These are phyloP conservation scores for Peronospora destructor DNA, from an alignment of 352 stramenopile genomes.

Conservation along the genomic window DNA sequence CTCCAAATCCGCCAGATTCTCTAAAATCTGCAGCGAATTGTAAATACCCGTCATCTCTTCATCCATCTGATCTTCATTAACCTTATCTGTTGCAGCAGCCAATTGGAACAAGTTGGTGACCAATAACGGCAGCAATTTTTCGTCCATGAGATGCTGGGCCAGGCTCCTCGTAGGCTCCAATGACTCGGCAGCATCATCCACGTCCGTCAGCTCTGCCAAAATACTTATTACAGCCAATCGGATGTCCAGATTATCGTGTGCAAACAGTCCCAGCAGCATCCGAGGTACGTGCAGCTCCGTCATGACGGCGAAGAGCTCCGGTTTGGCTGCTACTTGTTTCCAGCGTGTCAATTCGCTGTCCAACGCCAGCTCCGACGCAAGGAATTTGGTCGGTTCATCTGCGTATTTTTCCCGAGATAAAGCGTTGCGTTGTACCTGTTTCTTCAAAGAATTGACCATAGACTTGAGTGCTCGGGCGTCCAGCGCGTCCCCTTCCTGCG, in stretches of 20 bases:
- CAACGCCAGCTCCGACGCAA: slow-evolving; percentile 75
- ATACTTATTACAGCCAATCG: slow-evolving; percentile 46
- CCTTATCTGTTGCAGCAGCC: slow-evolving; percentile 9
- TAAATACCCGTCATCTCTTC: slow-evolving; percentile 70
- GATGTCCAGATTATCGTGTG: slow-evolving; percentile 81
- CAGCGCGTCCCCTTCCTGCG: slow-evolving; percentile 42
- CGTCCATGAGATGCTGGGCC: slow-evolving; percentile 48
- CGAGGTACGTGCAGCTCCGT: slow-evolving; percentile 57
- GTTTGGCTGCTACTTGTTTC: slow-evolving; percentile 52
- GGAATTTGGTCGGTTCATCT: slow-evolving; percentile 71
- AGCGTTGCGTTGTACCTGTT: slow-evolving; percentile 71
- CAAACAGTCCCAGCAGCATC: slow-evolving; percentile 66
- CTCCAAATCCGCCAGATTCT: slow-evolving; percentile 64
- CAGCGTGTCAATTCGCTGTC: slow-evolving; percentile 49
- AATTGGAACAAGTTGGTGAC: slow-evolving; percentile 44
- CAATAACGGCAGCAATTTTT: slow-evolving; percentile 50
- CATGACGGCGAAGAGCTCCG: slow-evolving; percentile 46
- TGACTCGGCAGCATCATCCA: slow-evolving; percentile 42
- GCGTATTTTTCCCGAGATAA: slow-evolving; percentile 71
- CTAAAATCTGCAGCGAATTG: slow-evolving; percentile 74
- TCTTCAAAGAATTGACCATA: slow-evolving; percentile 59
- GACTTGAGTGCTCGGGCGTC: slow-evolving; percentile 69
- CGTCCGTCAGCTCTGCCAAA: slow-evolving; percentile 64
- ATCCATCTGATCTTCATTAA: slow-evolving; percentile 30
- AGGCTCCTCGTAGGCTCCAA: slow-evolving; percentile 40